A percentile compares a stretch with the other conserved stretches of the same genome.
Evolutionary conservation across 805 yeast genomes (phyloP).

Genomic region (Schwanniomyces polymorphus): DNA sequence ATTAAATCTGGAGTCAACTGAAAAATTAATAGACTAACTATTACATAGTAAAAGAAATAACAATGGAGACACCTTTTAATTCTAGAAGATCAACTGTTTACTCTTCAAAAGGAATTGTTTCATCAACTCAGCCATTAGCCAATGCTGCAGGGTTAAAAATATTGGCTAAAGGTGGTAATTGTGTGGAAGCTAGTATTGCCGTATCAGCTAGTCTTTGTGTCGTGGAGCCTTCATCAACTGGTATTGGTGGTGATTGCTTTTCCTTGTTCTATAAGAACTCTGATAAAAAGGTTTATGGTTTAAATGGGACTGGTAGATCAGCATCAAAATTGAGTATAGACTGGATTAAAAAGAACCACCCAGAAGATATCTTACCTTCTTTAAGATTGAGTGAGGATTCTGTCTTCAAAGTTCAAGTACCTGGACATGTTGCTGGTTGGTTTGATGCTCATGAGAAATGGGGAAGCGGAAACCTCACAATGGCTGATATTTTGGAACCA

Average conservation of each 20-base stretch:
- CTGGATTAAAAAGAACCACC: constrained; percentile 24
- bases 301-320: constrained; percentile 77
- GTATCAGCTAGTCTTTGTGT: constrained; percentile 56
- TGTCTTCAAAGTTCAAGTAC: constrained; percentile 65
- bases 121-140: constrained; percentile 77
- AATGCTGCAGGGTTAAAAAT: constrained; percentile 70
- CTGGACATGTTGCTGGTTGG: constrained; percentile 85
- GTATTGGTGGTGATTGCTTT: constrained; percentile 72
- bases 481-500: constrained; percentile 59
- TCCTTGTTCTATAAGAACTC: constrained; percentile 54
- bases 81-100: constrained; percentile 76
- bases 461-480: constrained; percentile 68
- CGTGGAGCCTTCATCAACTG: constrained; percentile 60
- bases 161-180: constrained; percentile 71
- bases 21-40: background rate
- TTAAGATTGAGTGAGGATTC: constrained; percentile 53
- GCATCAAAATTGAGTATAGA: constrained; percentile 53
- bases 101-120: constrained; percentile 69
- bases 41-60: background rate
- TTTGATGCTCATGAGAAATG: constrained; percentile 63
- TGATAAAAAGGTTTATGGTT: constrained; percentile 55
- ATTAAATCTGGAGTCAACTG: too few relatives aligned
- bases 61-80: constrained; percentile 6
- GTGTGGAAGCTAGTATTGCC: constrained; percentile 65
- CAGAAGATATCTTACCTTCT: constrained; percentile 28